A percentile compares a stretch with the other conserved stretches of the same genome.
phyloP scores from a whole-genome alignment of 495 filamentous ascomycete genomes.

The Cercophora samala region DNA sequence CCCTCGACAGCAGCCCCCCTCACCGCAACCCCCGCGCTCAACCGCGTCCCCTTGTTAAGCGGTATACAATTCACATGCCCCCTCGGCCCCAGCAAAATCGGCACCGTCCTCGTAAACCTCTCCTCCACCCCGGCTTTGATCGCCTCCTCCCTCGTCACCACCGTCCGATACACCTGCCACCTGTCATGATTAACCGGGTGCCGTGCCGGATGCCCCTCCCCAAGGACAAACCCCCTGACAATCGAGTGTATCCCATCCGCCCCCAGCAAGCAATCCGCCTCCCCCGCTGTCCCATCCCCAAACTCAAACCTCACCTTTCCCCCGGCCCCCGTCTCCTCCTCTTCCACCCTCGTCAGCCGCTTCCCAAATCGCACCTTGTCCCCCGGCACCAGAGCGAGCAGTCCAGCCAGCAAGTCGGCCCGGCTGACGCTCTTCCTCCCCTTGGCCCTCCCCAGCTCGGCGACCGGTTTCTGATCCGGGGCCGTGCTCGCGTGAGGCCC shows the following conservation, averaged over 20 bases:
- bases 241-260: constrained; percentile 49
- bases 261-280: constrained; percentile 39
- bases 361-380: constrained; percentile 32
- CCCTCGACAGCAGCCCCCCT: constrained; percentile 26
- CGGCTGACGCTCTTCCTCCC: constrained; percentile 39
- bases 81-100: constrained; percentile 35
- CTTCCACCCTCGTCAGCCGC: constrained; percentile 28
- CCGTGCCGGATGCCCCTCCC: constrained; percentile 37
- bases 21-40: constrained; percentile 42
- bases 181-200: constrained; percentile 41
- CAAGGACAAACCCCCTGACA: constrained; percentile 41
- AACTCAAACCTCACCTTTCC: constrained; percentile 32
- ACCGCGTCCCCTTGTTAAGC: constrained; percentile 37
- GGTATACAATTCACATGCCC: constrained; percentile 42
- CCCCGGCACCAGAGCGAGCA: constrained; percentile 31
- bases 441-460: constrained; percentile 40
- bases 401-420: constrained; percentile 35
- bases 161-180: constrained; percentile 45
- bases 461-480: constrained; percentile 27
- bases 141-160: constrained; percentile 35
- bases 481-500: constrained; percentile 20
- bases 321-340: background rate
- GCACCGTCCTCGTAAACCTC: constrained; percentile 32
- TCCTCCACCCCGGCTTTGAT: constrained; percentile 26
- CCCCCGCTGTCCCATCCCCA: constrained; percentile 30